Evolutionary conservation across 345 rosid species (phyloP).

Genomic region (Pistacia atlantica): DNA sequence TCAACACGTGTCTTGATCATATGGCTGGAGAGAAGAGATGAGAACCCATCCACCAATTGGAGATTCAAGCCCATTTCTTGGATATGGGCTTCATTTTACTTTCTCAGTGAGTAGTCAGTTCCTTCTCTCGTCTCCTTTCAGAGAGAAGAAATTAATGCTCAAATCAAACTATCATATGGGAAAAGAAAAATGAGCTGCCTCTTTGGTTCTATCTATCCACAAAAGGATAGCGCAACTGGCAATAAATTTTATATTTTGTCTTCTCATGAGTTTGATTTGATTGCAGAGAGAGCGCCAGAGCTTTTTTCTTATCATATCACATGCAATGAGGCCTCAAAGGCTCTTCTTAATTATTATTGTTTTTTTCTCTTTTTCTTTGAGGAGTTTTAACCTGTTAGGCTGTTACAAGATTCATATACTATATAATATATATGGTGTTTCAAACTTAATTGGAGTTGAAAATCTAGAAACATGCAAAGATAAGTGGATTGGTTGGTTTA

Average conservation of each 20-base stretch:
- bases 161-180: background rate
- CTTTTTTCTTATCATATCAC: conserved; percentile 12
- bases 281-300: background rate
- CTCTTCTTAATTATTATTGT: too few species aligned
- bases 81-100: conserved; percentile 29
- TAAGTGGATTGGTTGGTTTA: background rate
- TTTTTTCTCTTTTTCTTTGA: too few species aligned
- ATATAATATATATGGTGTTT: background rate
- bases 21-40: background rate
- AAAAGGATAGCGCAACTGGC: conserved; percentile 26
- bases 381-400: too few species aligned
- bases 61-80: conserved; percentile 31
- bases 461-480: background rate
- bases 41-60: background rate
- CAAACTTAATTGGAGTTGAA: background rate
- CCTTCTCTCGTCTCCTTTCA: background rate
- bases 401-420: background rate
- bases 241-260: conserved; percentile 30
- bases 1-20: conserved; percentile 27
- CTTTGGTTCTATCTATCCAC: conserved; percentile 30
- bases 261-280: conserved; percentile 24
- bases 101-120: conserved; percentile 27
- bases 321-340: background rate
- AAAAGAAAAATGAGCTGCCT: conserved; percentile 19
- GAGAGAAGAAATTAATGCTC: background rate